Percentiles rank a stretch among this genome's conserved stretches.
Conservation (phyloP, 2,329 filamentous ascomycete genomes). For the Cercospora canescens region DNA sequence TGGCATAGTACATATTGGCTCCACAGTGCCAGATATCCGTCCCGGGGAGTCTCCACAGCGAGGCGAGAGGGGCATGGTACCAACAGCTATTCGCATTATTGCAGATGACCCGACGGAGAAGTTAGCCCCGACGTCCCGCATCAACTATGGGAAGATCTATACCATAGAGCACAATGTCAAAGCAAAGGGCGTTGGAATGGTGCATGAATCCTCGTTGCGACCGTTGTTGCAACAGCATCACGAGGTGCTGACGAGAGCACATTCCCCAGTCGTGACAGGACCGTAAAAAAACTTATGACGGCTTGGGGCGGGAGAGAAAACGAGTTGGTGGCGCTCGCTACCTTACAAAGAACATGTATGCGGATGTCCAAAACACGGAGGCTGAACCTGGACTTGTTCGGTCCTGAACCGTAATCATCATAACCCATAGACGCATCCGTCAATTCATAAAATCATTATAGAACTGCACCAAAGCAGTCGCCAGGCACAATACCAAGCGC, state of each 20-base stretch:
- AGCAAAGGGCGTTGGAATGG: constrained; percentile 7
- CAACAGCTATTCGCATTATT: constrained; percentile 4
- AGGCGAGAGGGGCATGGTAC: constrained; percentile 1
- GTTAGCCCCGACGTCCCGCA: constrained; percentile 1
- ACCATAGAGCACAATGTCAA: constrained; percentile 20
- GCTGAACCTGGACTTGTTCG: no score
- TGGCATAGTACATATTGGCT: not conserved
- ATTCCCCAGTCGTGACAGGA: not conserved
- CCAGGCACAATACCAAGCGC: not conserved
- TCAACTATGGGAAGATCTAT: constrained; percentile 16
- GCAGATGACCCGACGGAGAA: constrained; percentile 4
- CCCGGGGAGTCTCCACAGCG: not conserved
- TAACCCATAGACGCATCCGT: no score
- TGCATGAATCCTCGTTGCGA: not conserved
- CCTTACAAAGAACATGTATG: no score
- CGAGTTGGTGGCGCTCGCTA: no score
- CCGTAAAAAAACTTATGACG: not conserved
- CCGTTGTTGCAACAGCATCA: not conserved
- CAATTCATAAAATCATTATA: not conserved
- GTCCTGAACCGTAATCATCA: no score
- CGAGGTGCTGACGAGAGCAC: not conserved
- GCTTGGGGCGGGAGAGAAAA: not conserved
- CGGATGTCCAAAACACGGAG: no score
- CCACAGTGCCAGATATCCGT: not conserved
- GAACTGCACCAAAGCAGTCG: not conserved